A percentile compares a stretch with the other conserved stretches of the same genome.
Evolutionary conservation across 257 asterid species (phyloP).

Genomic region (Anisodus tanguticus): DNA sequence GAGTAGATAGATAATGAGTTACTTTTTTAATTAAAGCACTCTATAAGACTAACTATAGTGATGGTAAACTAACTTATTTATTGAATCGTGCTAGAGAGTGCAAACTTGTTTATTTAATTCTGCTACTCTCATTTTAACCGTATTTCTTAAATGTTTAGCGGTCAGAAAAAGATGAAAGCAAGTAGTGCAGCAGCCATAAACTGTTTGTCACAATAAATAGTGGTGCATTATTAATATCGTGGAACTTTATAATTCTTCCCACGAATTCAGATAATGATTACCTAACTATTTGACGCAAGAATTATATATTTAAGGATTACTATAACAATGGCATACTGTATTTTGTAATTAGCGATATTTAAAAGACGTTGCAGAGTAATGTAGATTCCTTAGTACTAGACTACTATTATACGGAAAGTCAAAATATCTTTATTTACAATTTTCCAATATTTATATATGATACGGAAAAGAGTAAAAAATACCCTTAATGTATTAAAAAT

Average conservation of each 20-base stretch:
- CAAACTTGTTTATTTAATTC: conserved; percentile 16
- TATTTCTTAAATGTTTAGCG: background rate
- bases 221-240: background rate
- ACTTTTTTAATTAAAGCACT: background rate
- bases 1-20: background rate
- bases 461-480: too few species aligned
- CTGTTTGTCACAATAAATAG: background rate
- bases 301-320: too few species aligned
- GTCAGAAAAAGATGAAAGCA: background rate
- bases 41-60: background rate
- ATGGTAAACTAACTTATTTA: background rate
- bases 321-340: too few species aligned
- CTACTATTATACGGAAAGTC: too few species aligned
- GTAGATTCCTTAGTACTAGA: too few species aligned
- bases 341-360: too few species aligned
- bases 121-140: background rate
- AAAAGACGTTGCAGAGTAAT: too few species aligned
- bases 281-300: too few species aligned
- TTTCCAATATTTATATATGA: too few species aligned
- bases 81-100: background rate
- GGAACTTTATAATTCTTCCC: background rate
- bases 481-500: too few species aligned
- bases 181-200: background rate
- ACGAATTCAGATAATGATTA: background rate
- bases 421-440: too few species aligned